phyloP scores from a whole-genome alignment of 1,284 basidiomycete species.

The Ceratobasidium sp. region DNA sequence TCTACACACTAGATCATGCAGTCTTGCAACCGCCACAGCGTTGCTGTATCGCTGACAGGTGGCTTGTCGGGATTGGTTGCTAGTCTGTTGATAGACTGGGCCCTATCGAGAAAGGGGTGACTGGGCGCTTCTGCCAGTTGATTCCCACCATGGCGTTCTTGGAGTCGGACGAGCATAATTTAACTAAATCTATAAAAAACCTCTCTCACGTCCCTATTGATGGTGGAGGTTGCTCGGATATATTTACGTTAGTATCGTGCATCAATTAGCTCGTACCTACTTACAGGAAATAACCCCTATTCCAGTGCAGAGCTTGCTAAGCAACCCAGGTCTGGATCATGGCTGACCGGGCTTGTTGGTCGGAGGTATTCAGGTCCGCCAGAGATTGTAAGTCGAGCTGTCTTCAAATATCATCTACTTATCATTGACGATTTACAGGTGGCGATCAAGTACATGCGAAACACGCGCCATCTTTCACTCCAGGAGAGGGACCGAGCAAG shows the following conservation, averaged over 20 bases:
- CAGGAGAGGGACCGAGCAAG: no score
- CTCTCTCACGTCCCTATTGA: background rate
- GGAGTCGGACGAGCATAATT: background rate
- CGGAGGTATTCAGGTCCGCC: background rate
- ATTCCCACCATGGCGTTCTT: background rate
- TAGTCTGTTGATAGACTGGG: no score
- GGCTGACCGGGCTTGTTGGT: no score
- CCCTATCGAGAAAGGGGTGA: no score
- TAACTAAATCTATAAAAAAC: background rate
- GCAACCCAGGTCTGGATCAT: no score
- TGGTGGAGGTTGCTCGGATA: background rate
- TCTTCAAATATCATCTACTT: background rate
- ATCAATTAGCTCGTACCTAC: background rate
- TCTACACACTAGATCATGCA: no score
- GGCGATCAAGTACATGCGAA: conserved; percentile 13
- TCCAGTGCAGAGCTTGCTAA: no score
- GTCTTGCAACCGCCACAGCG: no score
- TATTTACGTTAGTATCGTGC: background rate
- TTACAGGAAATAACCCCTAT: no score
- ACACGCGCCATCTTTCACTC: no score
- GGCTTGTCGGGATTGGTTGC: no score
- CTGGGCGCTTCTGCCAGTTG: background rate
- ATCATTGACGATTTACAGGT: background rate
- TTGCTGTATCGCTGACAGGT: no score
- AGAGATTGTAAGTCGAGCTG: background rate